These are phyloP conservation scores for Melampsora abietis-canadensis DNA, from an alignment of 1,284 basidiomycete genomes.

Conservation along the genomic window DNA sequence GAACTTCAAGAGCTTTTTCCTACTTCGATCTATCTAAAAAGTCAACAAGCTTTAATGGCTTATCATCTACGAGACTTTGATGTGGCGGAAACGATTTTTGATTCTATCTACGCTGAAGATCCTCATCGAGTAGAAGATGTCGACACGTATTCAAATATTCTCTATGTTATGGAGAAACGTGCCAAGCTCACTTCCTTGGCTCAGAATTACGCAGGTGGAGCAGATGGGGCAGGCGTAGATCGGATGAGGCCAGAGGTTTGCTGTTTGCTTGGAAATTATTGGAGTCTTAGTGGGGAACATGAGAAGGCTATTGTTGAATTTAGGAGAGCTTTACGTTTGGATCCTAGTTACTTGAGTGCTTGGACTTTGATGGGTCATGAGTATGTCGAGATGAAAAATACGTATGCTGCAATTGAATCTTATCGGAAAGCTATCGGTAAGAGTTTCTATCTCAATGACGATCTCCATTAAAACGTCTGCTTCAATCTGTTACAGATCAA, in stretches of 20 bases:
- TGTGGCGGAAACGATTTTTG: conserved; percentile 76
- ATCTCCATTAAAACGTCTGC: neutral
- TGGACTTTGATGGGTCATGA: conserved; percentile 99
- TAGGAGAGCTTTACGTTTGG: conserved; percentile 84
- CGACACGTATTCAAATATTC: conserved; percentile 93
- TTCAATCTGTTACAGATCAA: too few relatives aligned
- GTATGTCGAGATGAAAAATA: conserved; percentile 97
- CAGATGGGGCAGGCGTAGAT: conserved; percentile 59
- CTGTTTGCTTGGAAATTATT: conserved; percentile 90
- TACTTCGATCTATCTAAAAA: conserved; percentile 77
- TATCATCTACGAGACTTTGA: conserved; percentile 88
- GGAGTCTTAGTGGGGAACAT: conserved; percentile 86
- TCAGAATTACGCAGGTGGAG: conserved; percentile 71
- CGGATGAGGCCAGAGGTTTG: conserved; percentile 90
- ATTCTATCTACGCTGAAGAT: conserved; percentile 72
- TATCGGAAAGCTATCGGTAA: conserved; percentile 89
- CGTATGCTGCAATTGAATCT: conserved; percentile 95
- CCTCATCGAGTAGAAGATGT: conserved; percentile 91
- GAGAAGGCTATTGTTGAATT: conserved; percentile 96
- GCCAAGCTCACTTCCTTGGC: conserved; percentile 86
- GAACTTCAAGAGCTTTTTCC: conserved; percentile 78
- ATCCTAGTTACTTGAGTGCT: conserved; percentile 87
- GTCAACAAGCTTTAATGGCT: conserved; percentile 75
- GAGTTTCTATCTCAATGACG: conserved; percentile 49
- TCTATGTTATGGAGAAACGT: conserved; percentile 88